Evolutionary conservation across 139 green algal genomes (phyloP).

Genomic region (Micractinium sp.): DNA sequence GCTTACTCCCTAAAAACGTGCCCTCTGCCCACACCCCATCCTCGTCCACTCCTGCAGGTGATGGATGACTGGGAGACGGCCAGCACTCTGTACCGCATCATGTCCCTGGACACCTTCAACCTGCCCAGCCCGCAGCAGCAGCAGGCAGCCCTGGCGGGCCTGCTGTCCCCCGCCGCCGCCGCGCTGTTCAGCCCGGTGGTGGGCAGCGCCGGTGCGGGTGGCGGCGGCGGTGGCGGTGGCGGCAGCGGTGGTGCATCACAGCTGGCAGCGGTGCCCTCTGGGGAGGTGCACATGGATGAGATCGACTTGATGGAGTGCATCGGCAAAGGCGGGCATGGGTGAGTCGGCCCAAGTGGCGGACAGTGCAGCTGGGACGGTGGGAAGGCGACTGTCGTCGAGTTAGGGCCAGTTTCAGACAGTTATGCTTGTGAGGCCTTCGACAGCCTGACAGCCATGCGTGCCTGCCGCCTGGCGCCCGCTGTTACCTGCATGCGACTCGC

Average conservation of each 20-base stretch:
- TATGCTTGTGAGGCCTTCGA: background rate
- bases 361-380: background rate
- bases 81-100: slow-evolving; percentile 14
- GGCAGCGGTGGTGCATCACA: background rate
- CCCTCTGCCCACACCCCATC: background rate
- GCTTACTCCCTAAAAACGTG: background rate
- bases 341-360: background rate
- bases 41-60: background rate
- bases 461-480: background rate
- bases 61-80: slow-evolving; percentile 33
- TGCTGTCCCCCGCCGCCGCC: slow-evolving; percentile 2
- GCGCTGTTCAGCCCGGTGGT: slow-evolving; percentile 24
- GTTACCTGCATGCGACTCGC: background rate
- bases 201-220: background rate
- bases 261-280: background rate
- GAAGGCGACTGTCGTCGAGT: background rate
- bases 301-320: slow-evolving; percentile 56
- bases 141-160: slow-evolving; percentile 7
- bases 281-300: slow-evolving; percentile 58
- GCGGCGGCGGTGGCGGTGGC: background rate
- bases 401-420: background rate
- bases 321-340: slow-evolving; percentile 50
- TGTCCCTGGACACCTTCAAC: slow-evolving; percentile 17
- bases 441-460: background rate
- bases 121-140: slow-evolving; percentile 9